Conservation (phyloP, 2,329 filamentous ascomycete genomes). For the Aspergillus versicolor region DNA sequence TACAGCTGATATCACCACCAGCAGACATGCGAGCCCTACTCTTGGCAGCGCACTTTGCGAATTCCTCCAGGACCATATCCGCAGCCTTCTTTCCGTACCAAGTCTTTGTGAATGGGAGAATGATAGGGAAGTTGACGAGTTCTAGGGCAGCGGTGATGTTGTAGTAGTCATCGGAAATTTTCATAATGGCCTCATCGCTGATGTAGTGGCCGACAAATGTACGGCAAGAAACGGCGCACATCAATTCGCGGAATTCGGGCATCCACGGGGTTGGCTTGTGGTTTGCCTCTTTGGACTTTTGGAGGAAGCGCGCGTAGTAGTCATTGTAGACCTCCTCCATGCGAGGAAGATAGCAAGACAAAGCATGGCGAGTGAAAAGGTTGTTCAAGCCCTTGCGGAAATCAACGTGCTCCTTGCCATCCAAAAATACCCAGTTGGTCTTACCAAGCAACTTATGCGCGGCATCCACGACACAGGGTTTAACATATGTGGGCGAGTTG, state of each 20-base stretch:
- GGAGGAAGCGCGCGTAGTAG: slow-evolving; percentile 78
- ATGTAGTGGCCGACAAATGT: slow-evolving; percentile 99
- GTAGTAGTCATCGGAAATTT: slow-evolving; percentile 95
- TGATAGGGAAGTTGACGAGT: slow-evolving; percentile 97
- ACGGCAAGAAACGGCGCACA: slow-evolving; percentile 90
- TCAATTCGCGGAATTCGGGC: slow-evolving; percentile 87
- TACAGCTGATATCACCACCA: slow-evolving; percentile 82
- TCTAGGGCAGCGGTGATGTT: slow-evolving; percentile 93
- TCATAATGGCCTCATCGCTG: slow-evolving; percentile 83
- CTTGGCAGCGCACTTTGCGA: slow-evolving; percentile 88
- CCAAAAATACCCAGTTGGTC: slow-evolving; percentile 96
- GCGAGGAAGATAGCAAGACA: slow-evolving; percentile 84
- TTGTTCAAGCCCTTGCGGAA: slow-evolving; percentile 96
- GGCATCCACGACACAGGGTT: slow-evolving; percentile 93
- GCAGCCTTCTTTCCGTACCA: slow-evolving; percentile 97
- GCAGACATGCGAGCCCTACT: slow-evolving; percentile 88
- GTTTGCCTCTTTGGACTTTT: slow-evolving; percentile 69
- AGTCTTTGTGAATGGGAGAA: slow-evolving; percentile 89
- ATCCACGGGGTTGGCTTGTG: slow-evolving; percentile 84
- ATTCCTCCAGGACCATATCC: slow-evolving; percentile 87
- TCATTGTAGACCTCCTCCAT: slow-evolving; percentile 88
- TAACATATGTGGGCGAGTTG: slow-evolving; percentile 88
- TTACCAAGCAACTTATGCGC: slow-evolving; percentile 89
- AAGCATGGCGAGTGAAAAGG: slow-evolving; percentile 86
- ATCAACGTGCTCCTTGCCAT: slow-evolving; percentile 91